Conservation (phyloP, 176 grass and related monocot genomes). For the Aegilops longissima region DNA sequence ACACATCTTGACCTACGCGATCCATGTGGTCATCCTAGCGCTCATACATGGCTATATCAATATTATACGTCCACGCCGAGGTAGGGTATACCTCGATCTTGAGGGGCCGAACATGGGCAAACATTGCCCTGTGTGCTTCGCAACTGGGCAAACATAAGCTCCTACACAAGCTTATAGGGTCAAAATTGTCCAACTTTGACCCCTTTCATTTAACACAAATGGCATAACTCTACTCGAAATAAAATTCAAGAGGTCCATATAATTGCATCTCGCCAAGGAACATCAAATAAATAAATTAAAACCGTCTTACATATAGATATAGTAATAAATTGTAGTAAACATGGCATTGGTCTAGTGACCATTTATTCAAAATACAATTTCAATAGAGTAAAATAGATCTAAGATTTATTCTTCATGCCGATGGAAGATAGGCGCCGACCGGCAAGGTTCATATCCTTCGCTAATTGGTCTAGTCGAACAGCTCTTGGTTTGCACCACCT, state of each 20-base stretch:
- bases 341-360: neutral
- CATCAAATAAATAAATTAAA: neutral
- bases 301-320: neutral
- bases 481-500: neutral
- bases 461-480: neutral
- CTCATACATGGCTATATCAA: no score
- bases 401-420: neutral
- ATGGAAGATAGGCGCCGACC: neutral
- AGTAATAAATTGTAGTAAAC: neutral
- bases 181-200: no score
- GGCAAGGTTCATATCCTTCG: neutral
- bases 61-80: no score
- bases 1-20: no score
- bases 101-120: no score
- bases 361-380: neutral
- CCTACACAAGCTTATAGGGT: neutral
- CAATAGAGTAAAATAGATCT: neutral
- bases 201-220: neutral
- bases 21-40: no score
- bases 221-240: neutral
- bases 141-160: neutral
- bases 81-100: no score
- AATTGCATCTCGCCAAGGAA: neutral
- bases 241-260: neutral
- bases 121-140: no score